phyloP scores from a whole-genome alignment of 805 yeast genomes.

The Saturnispora galanensis region DNA sequence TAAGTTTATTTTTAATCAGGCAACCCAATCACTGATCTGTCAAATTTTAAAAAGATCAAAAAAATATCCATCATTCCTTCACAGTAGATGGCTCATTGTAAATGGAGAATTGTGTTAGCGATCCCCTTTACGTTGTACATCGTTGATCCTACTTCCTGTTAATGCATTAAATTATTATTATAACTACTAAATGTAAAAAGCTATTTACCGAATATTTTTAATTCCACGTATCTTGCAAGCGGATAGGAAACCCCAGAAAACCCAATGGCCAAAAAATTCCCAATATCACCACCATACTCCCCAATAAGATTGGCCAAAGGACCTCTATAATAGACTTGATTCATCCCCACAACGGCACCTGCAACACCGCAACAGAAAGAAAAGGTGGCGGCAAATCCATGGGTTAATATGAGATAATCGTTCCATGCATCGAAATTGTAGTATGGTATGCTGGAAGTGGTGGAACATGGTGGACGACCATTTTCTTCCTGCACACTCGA shows the following conservation, averaged over 20 bases:
- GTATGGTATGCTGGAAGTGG: slow-evolving; percentile 24
- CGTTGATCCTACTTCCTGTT: too few relatives aligned
- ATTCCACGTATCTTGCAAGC: slow-evolving; percentile 51
- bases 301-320: slow-evolving; percentile 61
- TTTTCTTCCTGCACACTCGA: background rate
- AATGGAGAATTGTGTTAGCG: too few relatives aligned
- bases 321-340: slow-evolving; percentile 77
- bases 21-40: too few relatives aligned
- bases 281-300: slow-evolving; percentile 66
- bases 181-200: background rate
- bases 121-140: too few relatives aligned
- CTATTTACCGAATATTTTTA: slow-evolving; percentile 39
- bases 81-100: too few relatives aligned
- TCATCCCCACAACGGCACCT: slow-evolving; percentile 83
- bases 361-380: slow-evolving; percentile 63
- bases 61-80: too few relatives aligned
- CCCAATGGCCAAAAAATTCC: slow-evolving; percentile 70
- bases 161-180: background rate
- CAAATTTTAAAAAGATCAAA: too few relatives aligned
- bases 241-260: slow-evolving; percentile 62
- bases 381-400: slow-evolving; percentile 60
- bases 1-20: too few relatives aligned
- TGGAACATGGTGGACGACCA: slow-evolving; percentile 12
- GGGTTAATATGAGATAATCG: slow-evolving; percentile 46
- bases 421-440: slow-evolving; percentile 77